These are phyloP conservation scores for Aphanomyces invadans DNA, from an alignment of 352 stramenopile genomes.

Conservation along the genomic window DNA sequence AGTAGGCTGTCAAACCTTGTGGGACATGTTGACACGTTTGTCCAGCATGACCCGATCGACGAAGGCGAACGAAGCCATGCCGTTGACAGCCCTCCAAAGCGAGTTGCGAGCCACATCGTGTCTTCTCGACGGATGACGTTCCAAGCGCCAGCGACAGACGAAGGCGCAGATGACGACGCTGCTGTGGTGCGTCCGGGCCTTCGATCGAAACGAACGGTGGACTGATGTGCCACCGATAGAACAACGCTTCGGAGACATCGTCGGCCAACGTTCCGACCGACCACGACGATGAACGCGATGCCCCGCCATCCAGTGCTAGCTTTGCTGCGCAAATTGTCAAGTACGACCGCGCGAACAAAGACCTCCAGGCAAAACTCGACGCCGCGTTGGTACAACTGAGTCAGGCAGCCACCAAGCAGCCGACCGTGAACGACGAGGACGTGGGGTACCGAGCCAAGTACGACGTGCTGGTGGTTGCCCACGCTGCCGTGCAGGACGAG, in stretches of 20 bases:
- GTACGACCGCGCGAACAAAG: constrained; percentile 14
- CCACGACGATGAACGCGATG: background rate
- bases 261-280: background rate
- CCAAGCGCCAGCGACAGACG: background rate
- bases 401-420: background rate
- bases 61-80: background rate
- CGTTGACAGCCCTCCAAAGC: background rate
- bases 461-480: background rate
- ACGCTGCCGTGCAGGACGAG: background rate
- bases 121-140: background rate
- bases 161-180: background rate
- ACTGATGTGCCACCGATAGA: too few relatives aligned
- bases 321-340: constrained; percentile 13
- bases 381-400: background rate
- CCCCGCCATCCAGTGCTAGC: background rate
- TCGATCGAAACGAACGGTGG: too few relatives aligned
- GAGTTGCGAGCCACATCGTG: background rate
- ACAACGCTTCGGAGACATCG: background rate
- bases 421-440: background rate
- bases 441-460: background rate
- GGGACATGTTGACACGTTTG: too few relatives aligned
- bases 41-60: background rate
- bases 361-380: constrained; percentile 7
- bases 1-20: too few relatives aligned
- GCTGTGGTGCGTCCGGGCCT: too few relatives aligned